A percentile compares a stretch with the other conserved stretches of the same genome.
phyloP scores from a whole-genome alignment of 768 basidiomycete species.

The Xerocomellus amylosporus region DNA sequence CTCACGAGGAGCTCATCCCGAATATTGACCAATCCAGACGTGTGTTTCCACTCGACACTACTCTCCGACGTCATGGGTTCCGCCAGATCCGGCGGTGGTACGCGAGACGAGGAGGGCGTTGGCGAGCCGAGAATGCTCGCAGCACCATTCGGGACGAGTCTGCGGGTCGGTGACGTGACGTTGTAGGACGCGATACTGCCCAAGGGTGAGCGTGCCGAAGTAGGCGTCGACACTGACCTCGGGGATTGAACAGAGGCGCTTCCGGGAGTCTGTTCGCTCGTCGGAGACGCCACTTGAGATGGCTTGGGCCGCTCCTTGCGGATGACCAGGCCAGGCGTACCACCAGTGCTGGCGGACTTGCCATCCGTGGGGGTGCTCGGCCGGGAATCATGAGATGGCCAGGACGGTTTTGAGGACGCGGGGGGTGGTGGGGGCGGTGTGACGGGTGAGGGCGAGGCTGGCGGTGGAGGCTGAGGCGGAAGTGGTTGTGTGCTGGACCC shows the following conservation, averaged over 20 bases:
- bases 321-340: slow-evolving; percentile 40
- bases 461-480: slow-evolving; percentile 10
- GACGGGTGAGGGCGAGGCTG: slow-evolving; percentile 13
- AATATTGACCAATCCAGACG: slow-evolving; percentile 48
- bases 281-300: slow-evolving; percentile 20
- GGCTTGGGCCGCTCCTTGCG: slow-evolving; percentile 49
- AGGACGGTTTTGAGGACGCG: slow-evolving; percentile 38
- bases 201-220: slow-evolving; percentile 21
- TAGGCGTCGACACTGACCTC: slow-evolving; percentile 23
- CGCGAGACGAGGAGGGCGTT: slow-evolving; percentile 41
- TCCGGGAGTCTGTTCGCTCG: slow-evolving; percentile 22
- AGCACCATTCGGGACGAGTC: slow-evolving; percentile 13
- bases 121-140: slow-evolving; percentile 28
- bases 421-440: slow-evolving; percentile 27
- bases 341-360: slow-evolving; percentile 12
- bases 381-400: slow-evolving; percentile 44
- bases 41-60: slow-evolving; percentile 39
- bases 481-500: slow-evolving; percentile 34
- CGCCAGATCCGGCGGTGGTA: slow-evolving; percentile 29
- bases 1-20: slow-evolving; percentile 86
- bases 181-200: slow-evolving; percentile 25
- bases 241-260: slow-evolving; percentile 27
- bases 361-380: slow-evolving; percentile 29
- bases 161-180: slow-evolving; percentile 23
- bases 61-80: slow-evolving; percentile 39